These are phyloP conservation scores for Colletotrichum chrysophilum DNA, from an alignment of 2,329 filamentous ascomycete species.

Conservation along the genomic window DNA sequence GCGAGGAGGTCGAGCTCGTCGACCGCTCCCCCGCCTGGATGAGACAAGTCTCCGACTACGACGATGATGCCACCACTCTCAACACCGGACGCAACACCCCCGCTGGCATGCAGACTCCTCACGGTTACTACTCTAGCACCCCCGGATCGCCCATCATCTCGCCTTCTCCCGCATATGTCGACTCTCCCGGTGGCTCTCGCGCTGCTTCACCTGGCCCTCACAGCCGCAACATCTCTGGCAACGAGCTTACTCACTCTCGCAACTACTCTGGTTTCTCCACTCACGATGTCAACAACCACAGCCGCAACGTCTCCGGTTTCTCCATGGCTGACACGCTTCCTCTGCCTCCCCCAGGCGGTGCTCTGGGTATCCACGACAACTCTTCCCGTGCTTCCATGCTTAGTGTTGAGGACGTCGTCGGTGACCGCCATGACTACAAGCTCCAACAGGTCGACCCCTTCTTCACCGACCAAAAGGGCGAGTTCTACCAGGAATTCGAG, in stretches of 20 bases:
- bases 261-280: slow-evolving; percentile 13
- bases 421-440: slow-evolving; percentile 65
- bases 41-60: slow-evolving; percentile 18
- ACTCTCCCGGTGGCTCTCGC: slow-evolving; percentile 16
- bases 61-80: slow-evolving; percentile 18
- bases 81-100: slow-evolving; percentile 17
- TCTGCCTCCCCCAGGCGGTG: slow-evolving; percentile 20
- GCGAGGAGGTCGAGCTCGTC: slow-evolving; percentile 19
- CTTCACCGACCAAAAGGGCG: slow-evolving; percentile 68
- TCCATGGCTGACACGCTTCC: slow-evolving; percentile 30
- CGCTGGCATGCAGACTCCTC: slow-evolving; percentile 12
- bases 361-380: slow-evolving; percentile 20
- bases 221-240: not conserved
- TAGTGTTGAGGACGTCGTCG: slow-evolving; percentile 61
- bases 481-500: slow-evolving; percentile 65
- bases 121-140: slow-evolving; percentile 4
- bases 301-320: slow-evolving; percentile 13
- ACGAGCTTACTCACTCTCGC: slow-evolving; percentile 22
- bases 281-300: not conserved
- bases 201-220: slow-evolving; percentile 4
- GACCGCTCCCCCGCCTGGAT: slow-evolving; percentile 21
- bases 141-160: slow-evolving; percentile 17
- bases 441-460: slow-evolving; percentile 71
- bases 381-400: slow-evolving; percentile 46
- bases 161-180: slow-evolving; percentile 7